Evolutionary conservation across 2,329 filamentous ascomycete genomes (phyloP), one percentile per base, ranked within the genome.

Genomic region (Sclerotinia subarctica): DNA sequence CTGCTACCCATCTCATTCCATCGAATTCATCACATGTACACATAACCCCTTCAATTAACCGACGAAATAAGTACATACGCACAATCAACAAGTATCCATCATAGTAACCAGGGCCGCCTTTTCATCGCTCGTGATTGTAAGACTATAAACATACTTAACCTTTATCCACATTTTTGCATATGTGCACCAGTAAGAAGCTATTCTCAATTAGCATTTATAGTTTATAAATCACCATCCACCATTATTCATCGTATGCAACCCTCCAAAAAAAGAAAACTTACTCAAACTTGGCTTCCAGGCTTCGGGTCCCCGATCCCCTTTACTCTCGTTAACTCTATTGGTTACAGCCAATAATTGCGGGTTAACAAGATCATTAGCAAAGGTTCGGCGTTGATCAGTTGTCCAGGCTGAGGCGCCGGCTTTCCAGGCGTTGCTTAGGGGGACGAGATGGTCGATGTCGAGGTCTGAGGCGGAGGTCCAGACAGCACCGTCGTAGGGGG

Each of bases 371-470:
- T 95, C 92, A 78, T 93, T 95, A 72, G 92, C 92, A 75, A 93
- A 93, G 3, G 82, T 77, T 76, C 89, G 81, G 67, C 92, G 86
- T 74, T 85, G 82, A 26, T 83, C 79, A 0, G 88, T 89, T 0
- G 90, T 91, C 92, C 92, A 94, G 1, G 81, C 78, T 10, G 85
- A 83, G 17, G 92, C 91, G 26, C 91, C 91, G 56, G 88, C 53
- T 59, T 90, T 87, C 91, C 91, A 94, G 6, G 91, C 91, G 75
- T 94, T 92, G 76, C 89, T 89, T 70, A 96, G 78, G 0, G 92
- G 91, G 3, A 96, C 90, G 79, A 95, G 83, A 77, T 95, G 92
- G 77, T 95, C 92, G 69, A 95, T 94, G 73, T 94, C 91, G 1
- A 95, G 78, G 73, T 94, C 90, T 24, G 82, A 85, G 1, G 90